Conservation (phyloP, 2,329 filamentous ascomycete species). For the Aspergillus sp. region DNA sequence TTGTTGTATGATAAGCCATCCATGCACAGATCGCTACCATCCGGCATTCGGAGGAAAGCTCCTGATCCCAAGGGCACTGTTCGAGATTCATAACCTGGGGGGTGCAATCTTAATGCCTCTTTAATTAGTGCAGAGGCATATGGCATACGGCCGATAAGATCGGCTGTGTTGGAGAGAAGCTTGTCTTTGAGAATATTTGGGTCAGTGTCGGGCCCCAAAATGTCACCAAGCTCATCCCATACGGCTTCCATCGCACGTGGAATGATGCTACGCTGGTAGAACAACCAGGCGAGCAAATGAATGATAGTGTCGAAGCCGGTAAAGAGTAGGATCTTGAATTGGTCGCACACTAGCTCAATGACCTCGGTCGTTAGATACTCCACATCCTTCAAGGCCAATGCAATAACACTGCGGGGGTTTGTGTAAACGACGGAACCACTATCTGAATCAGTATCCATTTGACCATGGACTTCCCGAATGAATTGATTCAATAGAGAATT, state of each 20-base stretch:
- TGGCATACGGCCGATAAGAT: neutral
- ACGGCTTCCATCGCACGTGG: neutral
- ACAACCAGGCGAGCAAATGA: neutral
- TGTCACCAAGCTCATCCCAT: neutral
- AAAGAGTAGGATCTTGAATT: neutral
- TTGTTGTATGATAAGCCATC: neutral
- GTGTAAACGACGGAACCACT: neutral
- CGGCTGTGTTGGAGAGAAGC: neutral
- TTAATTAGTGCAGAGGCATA: neutral
- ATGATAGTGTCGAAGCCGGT: neutral
- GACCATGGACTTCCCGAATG: neutral
- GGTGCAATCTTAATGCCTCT: neutral
- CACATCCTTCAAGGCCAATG: neutral
- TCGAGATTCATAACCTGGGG: neutral
- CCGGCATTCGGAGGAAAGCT: neutral
- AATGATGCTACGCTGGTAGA: neutral
- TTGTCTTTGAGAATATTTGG: neutral
- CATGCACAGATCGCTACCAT: neutral
- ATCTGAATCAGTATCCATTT: too few relatives aligned
- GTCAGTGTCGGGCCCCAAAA: neutral
- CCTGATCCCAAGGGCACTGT: neutral
- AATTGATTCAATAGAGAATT: neutral
- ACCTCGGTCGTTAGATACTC: neutral
- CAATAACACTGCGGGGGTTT: neutral
- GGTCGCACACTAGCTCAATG: neutral